phyloP scores from a whole-genome alignment of 2,329 filamentous ascomycete genomes.

The Claviceps africana region DNA sequence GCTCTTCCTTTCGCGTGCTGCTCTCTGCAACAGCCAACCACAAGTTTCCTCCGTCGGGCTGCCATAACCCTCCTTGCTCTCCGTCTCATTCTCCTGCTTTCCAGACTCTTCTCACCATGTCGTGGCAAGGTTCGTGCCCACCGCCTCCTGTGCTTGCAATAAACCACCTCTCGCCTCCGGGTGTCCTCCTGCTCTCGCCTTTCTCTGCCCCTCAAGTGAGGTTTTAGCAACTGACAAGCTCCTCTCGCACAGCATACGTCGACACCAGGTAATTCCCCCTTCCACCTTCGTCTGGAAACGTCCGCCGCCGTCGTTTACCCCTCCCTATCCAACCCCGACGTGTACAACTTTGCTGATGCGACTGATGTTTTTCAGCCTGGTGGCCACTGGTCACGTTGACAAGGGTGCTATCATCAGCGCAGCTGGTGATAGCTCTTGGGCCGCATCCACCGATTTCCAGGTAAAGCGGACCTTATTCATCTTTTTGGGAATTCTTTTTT shows the following conservation, averaged over 20 bases:
- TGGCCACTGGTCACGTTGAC: constrained; percentile 66
- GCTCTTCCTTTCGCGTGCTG: not conserved
- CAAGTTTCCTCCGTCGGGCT: constrained; percentile 2
- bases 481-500: not conserved
- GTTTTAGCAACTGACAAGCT: constrained; percentile 8
- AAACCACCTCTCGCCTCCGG: not conserved
- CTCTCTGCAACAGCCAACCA: not conserved
- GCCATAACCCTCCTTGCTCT: constrained; percentile 1
- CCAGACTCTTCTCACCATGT: constrained; percentile 36
- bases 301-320: not conserved
- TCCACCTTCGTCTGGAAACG: not conserved
- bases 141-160: not conserved
- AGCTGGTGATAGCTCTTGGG: constrained; percentile 72
- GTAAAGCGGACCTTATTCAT: constrained; percentile 35
- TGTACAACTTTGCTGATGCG: constrained; percentile 9
- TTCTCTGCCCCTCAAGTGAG: not conserved
- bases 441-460: constrained; percentile 52
- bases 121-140: constrained; percentile 52
- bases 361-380: constrained; percentile 43
- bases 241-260: constrained; percentile 30
- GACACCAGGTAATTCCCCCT: constrained; percentile 32
- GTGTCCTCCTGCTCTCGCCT: constrained; percentile 11
- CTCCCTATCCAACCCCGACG: constrained; percentile 1
- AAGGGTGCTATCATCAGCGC: constrained; percentile 73
- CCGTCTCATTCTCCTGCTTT: not conserved